Evolutionary conservation across 352 stramenopile species (phyloP).

Genomic region (Phytophthora quininea): DNA sequence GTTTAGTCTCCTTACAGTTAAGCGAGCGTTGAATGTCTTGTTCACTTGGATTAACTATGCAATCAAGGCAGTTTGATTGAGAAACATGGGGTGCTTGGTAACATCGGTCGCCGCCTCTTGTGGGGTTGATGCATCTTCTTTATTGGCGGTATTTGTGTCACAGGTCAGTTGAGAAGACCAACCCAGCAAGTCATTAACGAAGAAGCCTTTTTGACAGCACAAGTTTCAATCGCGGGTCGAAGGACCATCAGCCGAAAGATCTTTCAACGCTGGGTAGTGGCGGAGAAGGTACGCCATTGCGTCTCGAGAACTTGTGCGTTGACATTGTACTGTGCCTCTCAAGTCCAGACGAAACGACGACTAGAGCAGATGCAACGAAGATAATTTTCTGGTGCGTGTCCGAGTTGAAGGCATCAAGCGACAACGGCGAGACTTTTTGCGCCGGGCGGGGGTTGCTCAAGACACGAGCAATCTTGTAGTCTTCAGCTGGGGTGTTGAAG

Average conservation of each 20-base stretch:
- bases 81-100: constrained; percentile 5
- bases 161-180: background rate
- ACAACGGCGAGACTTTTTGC: background rate
- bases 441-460: background rate
- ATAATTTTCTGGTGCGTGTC: background rate
- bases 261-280: background rate
- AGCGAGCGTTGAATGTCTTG: background rate
- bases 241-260: background rate
- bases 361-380: background rate
- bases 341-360: background rate
- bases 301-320: background rate
- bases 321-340: background rate
- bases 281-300: background rate
- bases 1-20: background rate
- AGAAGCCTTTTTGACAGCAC: background rate
- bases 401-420: background rate
- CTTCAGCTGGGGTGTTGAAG: no score
- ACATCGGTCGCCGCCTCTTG: background rate
- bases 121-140: background rate
- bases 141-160: background rate
- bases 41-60: constrained; percentile 5
- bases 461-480: background rate
- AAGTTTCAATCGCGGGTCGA: background rate
- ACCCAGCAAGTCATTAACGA: background rate
- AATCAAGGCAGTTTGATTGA: constrained; percentile 6